Evolutionary conservation across 2,329 filamentous ascomycete species (phyloP), one percentile per base, ranked within the genome.

Genomic region (Hymenoscyphus albidus): DNA sequence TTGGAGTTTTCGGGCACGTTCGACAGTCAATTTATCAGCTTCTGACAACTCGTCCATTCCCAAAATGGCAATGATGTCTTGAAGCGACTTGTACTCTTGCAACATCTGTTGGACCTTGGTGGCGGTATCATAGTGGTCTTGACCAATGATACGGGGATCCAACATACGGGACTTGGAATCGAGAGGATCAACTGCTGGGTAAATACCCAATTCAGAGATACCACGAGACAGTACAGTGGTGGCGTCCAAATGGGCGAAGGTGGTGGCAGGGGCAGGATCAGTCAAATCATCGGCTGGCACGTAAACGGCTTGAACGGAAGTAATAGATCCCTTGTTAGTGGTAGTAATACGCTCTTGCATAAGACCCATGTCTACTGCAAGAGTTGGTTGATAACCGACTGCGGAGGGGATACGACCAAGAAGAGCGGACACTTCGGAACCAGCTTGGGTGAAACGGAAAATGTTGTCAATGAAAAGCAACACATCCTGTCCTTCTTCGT

Each of bases 301-400:
- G 86, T 99, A 99, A 82, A 99, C 95, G 82, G 95, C 95, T 89
- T 99, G 95, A 82, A 99, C 95, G 75, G 95, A 99, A 75, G 95
- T 99, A 83, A 99, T 99, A 80, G 95, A 98, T 79, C 95, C 95
- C 90, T 98, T 97, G 80, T 89, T 93, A 82, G 95, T 99, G 80
- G 95, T 99, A 81, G 95, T 99, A 78, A 99, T 99, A 88, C 95
- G 94, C 85, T 99, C 95, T 85, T 99, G 95, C 94, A 99, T 97
- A 79, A 83, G 82, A 93, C 93, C 93, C 93, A 97, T 97, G 84
- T 97, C 93, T 82, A 97, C 91, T 83, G 93, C 93, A 77, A 97
- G 92, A 75, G 93, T 97, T 79, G 93, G 93, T 83, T 97, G 95
- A 88, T 99, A 99, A 90, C 95, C 95, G 90, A 99, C 95, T 80